Conservation (phyloP, 805 yeast genomes). For the Candida maesae region DNA sequence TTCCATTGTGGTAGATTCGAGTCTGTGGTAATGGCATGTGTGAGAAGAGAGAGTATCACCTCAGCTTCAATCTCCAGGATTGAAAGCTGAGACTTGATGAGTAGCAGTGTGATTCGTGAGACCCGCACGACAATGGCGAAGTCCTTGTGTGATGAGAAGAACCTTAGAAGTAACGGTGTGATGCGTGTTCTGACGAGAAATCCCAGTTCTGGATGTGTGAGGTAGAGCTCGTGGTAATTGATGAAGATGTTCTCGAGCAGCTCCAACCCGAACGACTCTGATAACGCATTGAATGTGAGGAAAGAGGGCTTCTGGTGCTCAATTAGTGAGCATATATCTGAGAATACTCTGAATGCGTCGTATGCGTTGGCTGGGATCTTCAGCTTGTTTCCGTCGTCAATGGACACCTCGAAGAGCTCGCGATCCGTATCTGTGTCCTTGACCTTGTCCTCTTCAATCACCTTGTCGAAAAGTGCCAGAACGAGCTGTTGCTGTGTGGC, state of each 20-base stretch:
- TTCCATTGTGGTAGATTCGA: conserved; percentile 67
- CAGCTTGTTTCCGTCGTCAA: conserved; percentile 42
- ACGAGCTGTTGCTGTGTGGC: conserved; percentile 90
- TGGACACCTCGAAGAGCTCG: conserved; percentile 34
- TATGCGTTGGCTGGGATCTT: conserved; percentile 50
- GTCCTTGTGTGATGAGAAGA: conserved; percentile 52
- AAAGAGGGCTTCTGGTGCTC: conserved; percentile 54
- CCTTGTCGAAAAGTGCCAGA: conserved; percentile 71
- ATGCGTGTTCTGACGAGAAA: conserved; percentile 62
- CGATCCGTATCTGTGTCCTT: conserved; percentile 15
- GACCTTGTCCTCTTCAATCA: conserved; percentile 37
- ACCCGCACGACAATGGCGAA: conserved; percentile 75
- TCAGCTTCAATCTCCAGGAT: conserved; percentile 75
- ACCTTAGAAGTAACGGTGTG: conserved; percentile 71
- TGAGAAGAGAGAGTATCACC: conserved; percentile 69
- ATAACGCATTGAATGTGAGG: conserved; percentile 47
- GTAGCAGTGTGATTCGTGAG: conserved; percentile 61
- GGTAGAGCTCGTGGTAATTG: conserved; percentile 56
- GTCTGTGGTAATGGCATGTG: conserved; percentile 62
- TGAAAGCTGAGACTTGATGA: conserved; percentile 52
- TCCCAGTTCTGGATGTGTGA: conserved; percentile 58
- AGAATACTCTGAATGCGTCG: conserved; percentile 68
- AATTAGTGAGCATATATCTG: conserved; percentile 67
- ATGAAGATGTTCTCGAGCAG: conserved; percentile 74
- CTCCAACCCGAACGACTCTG: conserved; percentile 74